Base-by-base conservation (phyloP, 768 basidiomycete genomes). In the Agaricus subrufescens region DNA sequence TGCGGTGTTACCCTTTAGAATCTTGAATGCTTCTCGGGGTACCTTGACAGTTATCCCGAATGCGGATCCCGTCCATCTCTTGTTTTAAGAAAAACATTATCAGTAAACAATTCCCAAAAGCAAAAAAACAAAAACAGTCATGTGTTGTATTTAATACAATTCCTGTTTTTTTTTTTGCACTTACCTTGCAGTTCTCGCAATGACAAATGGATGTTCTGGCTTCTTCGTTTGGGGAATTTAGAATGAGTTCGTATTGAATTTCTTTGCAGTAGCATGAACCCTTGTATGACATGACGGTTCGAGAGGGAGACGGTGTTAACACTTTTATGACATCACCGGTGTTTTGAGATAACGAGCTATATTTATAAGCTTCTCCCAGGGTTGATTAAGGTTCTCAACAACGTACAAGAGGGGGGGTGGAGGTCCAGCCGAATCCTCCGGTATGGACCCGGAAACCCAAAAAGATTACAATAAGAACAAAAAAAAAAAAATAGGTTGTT, bases 1-100 rank as follows among this genome's bases (percentile, higher is more conserved):
- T 48, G 30, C 56, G 12, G 59, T 58, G 15, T 52, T 42, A 4
- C 62, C 59, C 34, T 56, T 52, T 11, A 45, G 57, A 5, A 54
- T 14, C 25, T 50, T 60, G 25, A 60, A 60, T 8, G 61, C 43
- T 14, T 25, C 55, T 31, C 52, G 51, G 1, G 57, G 61, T 15
- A 62, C 49, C 37, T 56, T 62, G n/a, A 57, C 60, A 11, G 61
- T 62, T 45, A 62, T 60, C 12, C 61, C 61, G 29, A 62, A 62
- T 4, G 59, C 61, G 1, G 61, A 62, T 15, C 61, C 61, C 4
- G 61, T 60, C 61, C 61, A 62, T 53, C 58, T 60, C 61, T 4
- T n/a, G 15, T 10, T 42, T 14, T 6, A 39, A 43, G 34, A 12
- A 23, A 15, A 6, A 30, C 10, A 7, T n/a, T 19, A 46, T 19